These are phyloP conservation scores for Kentomonas sorsogonicus DNA, from an alignment of 208 protist genomes.

Conservation along the genomic window DNA sequence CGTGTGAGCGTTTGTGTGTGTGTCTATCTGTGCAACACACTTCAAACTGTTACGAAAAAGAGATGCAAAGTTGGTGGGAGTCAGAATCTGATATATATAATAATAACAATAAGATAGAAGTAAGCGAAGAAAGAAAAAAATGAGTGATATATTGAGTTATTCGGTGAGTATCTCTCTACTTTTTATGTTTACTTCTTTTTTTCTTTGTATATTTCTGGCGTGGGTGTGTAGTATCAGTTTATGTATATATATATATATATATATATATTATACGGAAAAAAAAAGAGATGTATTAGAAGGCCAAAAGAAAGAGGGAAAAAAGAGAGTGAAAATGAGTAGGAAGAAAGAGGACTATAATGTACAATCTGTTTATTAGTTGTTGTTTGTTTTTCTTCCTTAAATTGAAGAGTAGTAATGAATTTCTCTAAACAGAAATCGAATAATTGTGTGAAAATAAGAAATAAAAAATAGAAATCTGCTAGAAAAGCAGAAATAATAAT, in stretches of 20 bases:
- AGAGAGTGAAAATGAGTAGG: slow-evolving; percentile 3
- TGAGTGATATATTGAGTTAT: too few species aligned
- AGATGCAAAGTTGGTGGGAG: not conserved
- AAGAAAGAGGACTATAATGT: slow-evolving; percentile 6
- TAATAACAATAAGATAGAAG: not conserved
- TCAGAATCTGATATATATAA: not conserved
- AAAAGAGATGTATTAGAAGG: not conserved
- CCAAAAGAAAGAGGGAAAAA: slow-evolving; percentile 3
- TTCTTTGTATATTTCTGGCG: too few species aligned
- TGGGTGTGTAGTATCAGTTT: too few species aligned
- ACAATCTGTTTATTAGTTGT: too few species aligned
- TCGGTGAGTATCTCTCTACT: too few species aligned
- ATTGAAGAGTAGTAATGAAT: slow-evolving; percentile 10
- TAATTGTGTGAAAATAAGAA: slow-evolving; percentile 1
- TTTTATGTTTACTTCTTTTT: too few species aligned
- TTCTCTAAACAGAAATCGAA: not conserved
- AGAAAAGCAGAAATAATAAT: not conserved
- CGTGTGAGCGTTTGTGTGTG: not conserved
- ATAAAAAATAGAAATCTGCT: not conserved
- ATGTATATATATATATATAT: slow-evolving; percentile 5
- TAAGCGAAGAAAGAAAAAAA: slow-evolving; percentile 7
- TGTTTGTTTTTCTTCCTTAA: too few species aligned
- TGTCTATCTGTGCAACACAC: not conserved
- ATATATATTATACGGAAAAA: slow-evolving; percentile 5
- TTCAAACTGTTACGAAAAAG: not conserved